Base-by-base conservation (phyloP, 805 yeast genomes). In the Phaffomyces antillensis region DNA sequence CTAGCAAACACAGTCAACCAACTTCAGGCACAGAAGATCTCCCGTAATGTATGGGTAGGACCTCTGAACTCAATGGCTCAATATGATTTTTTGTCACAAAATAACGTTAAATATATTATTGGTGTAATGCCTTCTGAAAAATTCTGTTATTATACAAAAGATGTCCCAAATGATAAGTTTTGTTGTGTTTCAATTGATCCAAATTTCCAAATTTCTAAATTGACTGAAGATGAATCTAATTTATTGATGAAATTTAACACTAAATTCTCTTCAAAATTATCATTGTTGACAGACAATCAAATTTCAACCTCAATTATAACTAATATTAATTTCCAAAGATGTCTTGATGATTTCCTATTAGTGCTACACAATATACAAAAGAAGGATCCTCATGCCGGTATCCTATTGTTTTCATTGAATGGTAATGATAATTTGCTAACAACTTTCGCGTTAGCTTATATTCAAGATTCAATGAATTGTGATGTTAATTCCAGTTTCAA, bases 1-100 rank as follows among this genome's bases (percentile, higher is more conserved):
- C 36, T 59, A 39, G 63, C 59, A 12, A 49, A 43, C 37, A 54
- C 60, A 0, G 50, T 55, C 16, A 54, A 56, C 50, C 63, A 59
- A 36, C 48, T 59, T 11, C 59, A 59, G 34, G 72, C 78, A 4
- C 78, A 73, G 53, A 63, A 61, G 46, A 46, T 75, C 16, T 57
- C 67, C 10, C 64, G 65, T 17, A 59, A 65, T 38, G 56, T 74
- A 3, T 73, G 70, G 63, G 60, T 75, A 28, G 79, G 81, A 2
- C 76, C 79, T 2, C 50, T 72, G 44, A 61, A 70, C 41, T 62
- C 70, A 1, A 55, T 72, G n/a, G 61, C 67, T 1, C 69, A 71
- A 52, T 51, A 54, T 9, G 62, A 60, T 9, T 67, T 70, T 42
- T 51, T 75, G 10, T 43, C 47, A 17, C 52, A 57, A n/a, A 60